These are phyloP conservation scores for Globisporangium megalacanthum DNA, from an alignment of 352 stramenopile species.

Conservation along the genomic window DNA sequence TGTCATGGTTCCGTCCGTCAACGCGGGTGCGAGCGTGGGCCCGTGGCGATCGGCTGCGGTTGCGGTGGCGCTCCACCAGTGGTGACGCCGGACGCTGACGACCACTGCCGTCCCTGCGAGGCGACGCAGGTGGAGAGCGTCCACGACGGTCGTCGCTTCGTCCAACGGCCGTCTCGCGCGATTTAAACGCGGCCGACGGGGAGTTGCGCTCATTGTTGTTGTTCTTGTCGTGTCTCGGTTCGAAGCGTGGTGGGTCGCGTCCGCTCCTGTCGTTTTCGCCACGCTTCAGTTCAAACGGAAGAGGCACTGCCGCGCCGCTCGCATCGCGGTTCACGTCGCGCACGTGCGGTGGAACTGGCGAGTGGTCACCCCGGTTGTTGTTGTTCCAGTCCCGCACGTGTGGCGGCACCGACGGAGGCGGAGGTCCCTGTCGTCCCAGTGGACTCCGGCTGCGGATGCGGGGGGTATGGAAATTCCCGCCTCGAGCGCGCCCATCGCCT, in stretches of 20 bases:
- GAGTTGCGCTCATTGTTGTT: background rate
- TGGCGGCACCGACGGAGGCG: background rate
- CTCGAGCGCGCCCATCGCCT: conserved; percentile 5
- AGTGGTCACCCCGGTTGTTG: background rate
- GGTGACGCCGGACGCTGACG: background rate
- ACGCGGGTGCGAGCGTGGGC: too few relatives aligned
- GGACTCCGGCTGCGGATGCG: conserved; percentile 13
- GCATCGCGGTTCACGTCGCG: background rate
- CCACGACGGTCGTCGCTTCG: conserved; percentile 5
- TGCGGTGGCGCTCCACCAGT: conserved; percentile 3
- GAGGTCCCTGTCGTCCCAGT: background rate
- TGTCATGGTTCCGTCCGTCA: background rate
- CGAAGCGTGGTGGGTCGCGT: background rate
- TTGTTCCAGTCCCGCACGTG: background rate
- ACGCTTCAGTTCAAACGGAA: conserved; percentile 3
- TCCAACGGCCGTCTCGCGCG: conserved; percentile 4
- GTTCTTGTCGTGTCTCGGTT: background rate
- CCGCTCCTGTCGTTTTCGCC: background rate
- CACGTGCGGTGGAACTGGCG: background rate
- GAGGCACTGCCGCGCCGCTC: background rate
- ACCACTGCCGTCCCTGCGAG: conserved; percentile 14
- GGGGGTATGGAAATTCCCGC: conserved; percentile 4
- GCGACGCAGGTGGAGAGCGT: conserved; percentile 25
- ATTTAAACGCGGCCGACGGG: background rate
- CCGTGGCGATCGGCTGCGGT: background rate